Conservation (phyloP, 1,284 basidiomycete genomes). For the Melanopsichium pennsylvanicum region DNA sequence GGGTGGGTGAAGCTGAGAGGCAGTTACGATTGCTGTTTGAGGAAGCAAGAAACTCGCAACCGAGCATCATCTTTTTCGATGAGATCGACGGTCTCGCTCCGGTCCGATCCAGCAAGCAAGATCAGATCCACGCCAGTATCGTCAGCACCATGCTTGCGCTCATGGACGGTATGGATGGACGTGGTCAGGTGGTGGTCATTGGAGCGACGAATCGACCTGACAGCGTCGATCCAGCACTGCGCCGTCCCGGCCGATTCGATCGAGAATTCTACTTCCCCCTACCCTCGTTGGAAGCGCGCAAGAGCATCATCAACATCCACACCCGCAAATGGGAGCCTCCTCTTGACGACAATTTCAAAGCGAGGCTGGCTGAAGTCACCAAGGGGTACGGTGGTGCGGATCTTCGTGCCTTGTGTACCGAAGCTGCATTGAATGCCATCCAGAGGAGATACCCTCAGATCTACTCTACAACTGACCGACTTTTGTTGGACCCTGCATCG, state of each 20-base stretch:
- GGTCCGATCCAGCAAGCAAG: slow-evolving; percentile 95
- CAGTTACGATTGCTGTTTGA: slow-evolving; percentile 95
- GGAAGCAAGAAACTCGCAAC: slow-evolving; percentile 90
- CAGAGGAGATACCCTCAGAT: slow-evolving; percentile 97
- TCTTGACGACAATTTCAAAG: slow-evolving; percentile 73
- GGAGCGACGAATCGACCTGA: slow-evolving; percentile 98
- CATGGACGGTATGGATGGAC: slow-evolving; percentile 99
- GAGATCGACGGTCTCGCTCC: slow-evolving; percentile 99
- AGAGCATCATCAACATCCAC: slow-evolving; percentile 90
- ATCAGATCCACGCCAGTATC: slow-evolving; percentile 98
- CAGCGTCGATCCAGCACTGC: slow-evolving; percentile 91
- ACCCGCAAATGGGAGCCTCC: slow-evolving; percentile 90
- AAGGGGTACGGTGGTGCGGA: slow-evolving; percentile 99
- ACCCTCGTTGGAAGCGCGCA: slow-evolving; percentile 82
- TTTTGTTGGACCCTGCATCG: slow-evolving; percentile 84
- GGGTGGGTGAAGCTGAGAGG: slow-evolving; percentile 98
- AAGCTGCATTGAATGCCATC: slow-evolving; percentile 94
- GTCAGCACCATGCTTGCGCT: slow-evolving; percentile 94
- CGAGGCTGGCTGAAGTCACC: slow-evolving; percentile 83
- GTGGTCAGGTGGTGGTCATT: slow-evolving; percentile 93
- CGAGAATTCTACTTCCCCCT: slow-evolving; percentile 98
- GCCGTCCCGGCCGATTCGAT: slow-evolving; percentile 94
- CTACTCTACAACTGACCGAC: slow-evolving; percentile 87
- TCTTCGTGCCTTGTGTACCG: slow-evolving; percentile 76
- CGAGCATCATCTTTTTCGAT: slow-evolving; percentile 95